phyloP scores from a whole-genome alignment of 140 eudicot species.

The Senecio squalidus region DNA sequence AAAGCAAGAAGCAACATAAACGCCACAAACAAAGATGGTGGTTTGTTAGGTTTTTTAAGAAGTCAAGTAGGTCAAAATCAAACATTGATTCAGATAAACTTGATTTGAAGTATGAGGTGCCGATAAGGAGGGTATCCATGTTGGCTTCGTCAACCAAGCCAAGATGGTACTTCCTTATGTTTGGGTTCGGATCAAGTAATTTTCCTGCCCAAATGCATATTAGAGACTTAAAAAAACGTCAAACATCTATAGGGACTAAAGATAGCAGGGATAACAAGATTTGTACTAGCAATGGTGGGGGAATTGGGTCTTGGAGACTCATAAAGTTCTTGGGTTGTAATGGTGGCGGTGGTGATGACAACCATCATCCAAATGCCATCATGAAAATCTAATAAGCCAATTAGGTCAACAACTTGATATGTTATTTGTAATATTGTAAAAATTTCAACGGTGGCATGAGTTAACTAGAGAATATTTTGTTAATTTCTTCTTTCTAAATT shows the following conservation, averaged over 20 bases:
- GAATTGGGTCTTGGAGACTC: conserved; percentile 24
- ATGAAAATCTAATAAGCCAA: conserved; percentile 15
- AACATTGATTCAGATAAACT: conserved; percentile 16
- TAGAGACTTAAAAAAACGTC: conserved; percentile 47
- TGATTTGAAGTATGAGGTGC: conserved; percentile 24
- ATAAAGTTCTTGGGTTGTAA: conserved; percentile 31
- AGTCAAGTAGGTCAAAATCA: conserved; percentile 19
- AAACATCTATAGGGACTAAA: conserved; percentile 18
- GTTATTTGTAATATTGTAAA: conserved; percentile 13
- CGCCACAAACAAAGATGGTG: conserved; percentile 10
- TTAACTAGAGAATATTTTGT: conserved; percentile 7
- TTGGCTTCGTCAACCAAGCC: conserved; percentile 25
- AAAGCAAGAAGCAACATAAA: conserved; percentile 20
- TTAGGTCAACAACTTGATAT: conserved; percentile 19
- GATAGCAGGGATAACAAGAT: neutral
- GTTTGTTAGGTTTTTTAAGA: conserved; percentile 17
- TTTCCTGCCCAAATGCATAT: conserved; percentile 37
- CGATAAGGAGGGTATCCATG: conserved; percentile 27
- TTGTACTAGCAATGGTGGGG: conserved; percentile 2
- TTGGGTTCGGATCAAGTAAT: conserved; percentile 35
- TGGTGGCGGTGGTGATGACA: conserved; percentile 19
- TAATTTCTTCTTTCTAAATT: neutral
- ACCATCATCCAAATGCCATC: conserved; percentile 9
- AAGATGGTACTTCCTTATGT: conserved; percentile 39
- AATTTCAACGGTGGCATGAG: conserved; percentile 13